phyloP scores from a whole-genome alignment of 228 moss, liverwort and hornwort species.

The Sphagnum fallax region DNA sequence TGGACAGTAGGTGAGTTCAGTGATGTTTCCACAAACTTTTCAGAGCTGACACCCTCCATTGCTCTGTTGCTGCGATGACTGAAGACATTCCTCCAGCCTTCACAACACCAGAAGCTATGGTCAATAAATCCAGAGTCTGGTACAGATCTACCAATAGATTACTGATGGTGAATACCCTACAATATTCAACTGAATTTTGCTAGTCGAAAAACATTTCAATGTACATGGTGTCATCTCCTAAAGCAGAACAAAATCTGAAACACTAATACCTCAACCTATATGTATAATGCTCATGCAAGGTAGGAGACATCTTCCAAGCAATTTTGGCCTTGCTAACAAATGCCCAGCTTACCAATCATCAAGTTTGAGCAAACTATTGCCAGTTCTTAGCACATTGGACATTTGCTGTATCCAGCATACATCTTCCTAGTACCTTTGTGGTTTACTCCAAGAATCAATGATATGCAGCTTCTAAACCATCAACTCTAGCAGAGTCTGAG shows the following conservation, averaged over 20 bases:
- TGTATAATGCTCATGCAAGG: too few species aligned
- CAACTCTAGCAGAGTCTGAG: too few species aligned
- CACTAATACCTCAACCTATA: not conserved
- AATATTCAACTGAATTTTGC: too few species aligned
- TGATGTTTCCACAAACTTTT: slow-evolving; percentile 31
- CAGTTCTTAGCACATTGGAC: too few species aligned
- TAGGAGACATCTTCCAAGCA: too few species aligned
- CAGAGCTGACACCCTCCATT: slow-evolving; percentile 35
- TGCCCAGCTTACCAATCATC: too few species aligned
- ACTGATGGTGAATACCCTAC: not conserved
- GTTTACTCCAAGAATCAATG: too few species aligned
- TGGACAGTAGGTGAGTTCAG: slow-evolving; percentile 41
- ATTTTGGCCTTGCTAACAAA: too few species aligned
- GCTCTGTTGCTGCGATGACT: slow-evolving; percentile 29
- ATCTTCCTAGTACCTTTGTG: too few species aligned
- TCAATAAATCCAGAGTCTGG: slow-evolving; percentile 2
- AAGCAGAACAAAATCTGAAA: not conserved
- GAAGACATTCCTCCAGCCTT: slow-evolving; percentile 51
- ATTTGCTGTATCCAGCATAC: too few species aligned
- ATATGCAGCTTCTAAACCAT: too few species aligned
- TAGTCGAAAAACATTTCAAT: not conserved
- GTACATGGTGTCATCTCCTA: not conserved
- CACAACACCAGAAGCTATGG: not conserved
- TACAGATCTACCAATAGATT: not conserved
- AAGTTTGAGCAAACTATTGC: too few species aligned